Evolutionary conservation across 108 stramenopile species (phyloP).

Genomic region (Nitzschia putrida): DNA sequence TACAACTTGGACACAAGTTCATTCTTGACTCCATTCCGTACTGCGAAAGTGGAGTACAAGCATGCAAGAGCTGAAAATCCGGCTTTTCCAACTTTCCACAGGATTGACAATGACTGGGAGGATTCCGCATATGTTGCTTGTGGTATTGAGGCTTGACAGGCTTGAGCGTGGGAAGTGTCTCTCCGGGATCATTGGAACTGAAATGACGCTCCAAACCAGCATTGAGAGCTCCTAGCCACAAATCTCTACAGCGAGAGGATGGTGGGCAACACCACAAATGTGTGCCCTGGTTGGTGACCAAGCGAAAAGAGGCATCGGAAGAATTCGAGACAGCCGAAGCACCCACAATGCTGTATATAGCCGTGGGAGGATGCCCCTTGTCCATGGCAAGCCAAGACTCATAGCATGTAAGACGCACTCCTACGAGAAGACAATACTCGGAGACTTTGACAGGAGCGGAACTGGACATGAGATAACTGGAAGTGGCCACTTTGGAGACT

Average conservation of each 20-base stretch:
- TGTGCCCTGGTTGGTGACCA: constrained; percentile 77
- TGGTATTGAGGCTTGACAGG: constrained; percentile 25
- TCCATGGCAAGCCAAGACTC: constrained; percentile 56
- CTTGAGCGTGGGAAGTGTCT: background rate
- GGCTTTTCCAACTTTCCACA: constrained; percentile 43
- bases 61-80: constrained; percentile 20
- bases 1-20: constrained; percentile 68
- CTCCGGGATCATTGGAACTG: background rate
- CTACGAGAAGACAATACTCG: constrained; percentile 76
- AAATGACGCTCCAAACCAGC: constrained; percentile 65
- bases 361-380: constrained; percentile 66
- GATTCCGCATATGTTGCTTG: constrained; percentile 13
- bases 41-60: constrained; percentile 61
- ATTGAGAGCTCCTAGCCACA: constrained; percentile 77
- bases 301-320: constrained; percentile 45
- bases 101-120: constrained; percentile 36
- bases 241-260: constrained; percentile 58
- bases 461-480: constrained; percentile 8
- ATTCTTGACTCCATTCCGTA: constrained; percentile 73
- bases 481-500: background rate
- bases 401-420: constrained; percentile 67
- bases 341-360: constrained; percentile 65
- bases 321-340: constrained; percentile 46
- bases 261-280: constrained; percentile 71
- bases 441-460: constrained; percentile 11